Base-by-base conservation (phyloP, 179 eudicot species). In the Heliamphora pulchella region DNA sequence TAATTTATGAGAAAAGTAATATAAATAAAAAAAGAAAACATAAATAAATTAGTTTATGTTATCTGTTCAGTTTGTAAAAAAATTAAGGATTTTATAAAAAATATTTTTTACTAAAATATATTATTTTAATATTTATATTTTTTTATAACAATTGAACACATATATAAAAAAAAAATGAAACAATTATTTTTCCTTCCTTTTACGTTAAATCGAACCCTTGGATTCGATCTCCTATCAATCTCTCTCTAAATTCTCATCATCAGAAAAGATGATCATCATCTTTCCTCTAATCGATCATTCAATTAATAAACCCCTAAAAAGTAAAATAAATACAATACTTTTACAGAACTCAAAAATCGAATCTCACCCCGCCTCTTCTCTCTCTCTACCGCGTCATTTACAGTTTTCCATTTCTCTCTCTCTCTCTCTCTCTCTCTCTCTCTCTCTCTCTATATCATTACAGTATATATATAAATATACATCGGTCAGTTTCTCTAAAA, bases 311-410 rank as follows among this genome's bases (percentile, higher is more conserved):
- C 9, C 2, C n/a, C 18, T 43, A 7, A 58, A 14, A 74, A 1
- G 13, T 39, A 31, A 63, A 10, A 63, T 2, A 18, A 64, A 2
- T 8, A 17, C 9, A 39, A 15, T 18, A 18, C n/a, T 17, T 2
- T 8, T 10, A 47, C 20, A 31, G 31, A 31, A 71, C 51, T 41
- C 74, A 78, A 54, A 82, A 65, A 79, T 66, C 64, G 61, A 79
- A 74, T 74, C 58, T 78, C 50, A 50, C 73, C 83, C 85, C 71
- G 81, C 74, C 53, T 68, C 78, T 81, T 81, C 84, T 53, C 85
- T 78, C 77, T 59, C 80, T 81, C 57, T 47, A 8, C 43, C 68
- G 77, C 43, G 44, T 14, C 48, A 43, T 78, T 75, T 51, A 64
- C 64, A 76, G 63, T 64, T 81, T 78, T 75, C 57, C 53, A 59